Evolutionary conservation across 768 basidiomycete species (phyloP).

Genomic region (Omphalotus guepiniiformis): DNA sequence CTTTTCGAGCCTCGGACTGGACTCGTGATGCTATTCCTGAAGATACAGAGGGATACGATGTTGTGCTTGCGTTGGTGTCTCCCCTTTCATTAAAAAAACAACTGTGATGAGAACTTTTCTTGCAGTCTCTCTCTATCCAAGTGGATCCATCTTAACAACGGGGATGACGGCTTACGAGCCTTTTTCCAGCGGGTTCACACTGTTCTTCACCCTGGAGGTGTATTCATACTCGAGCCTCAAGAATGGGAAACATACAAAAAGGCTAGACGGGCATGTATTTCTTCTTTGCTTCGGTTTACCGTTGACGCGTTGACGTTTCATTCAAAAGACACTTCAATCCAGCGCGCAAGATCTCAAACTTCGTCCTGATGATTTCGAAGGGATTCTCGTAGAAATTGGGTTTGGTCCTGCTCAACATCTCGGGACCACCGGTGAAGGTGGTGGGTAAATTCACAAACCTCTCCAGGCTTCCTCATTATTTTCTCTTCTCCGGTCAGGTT

Average conservation of each 20-base stretch:
- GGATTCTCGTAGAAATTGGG: slow-evolving; percentile 32
- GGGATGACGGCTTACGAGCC: slow-evolving; percentile 62
- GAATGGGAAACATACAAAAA: slow-evolving; percentile 82
- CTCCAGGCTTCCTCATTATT: slow-evolving; percentile 6
- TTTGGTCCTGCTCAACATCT: slow-evolving; percentile 29
- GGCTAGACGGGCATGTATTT: slow-evolving; percentile 51
- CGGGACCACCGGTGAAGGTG: slow-evolving; percentile 61
- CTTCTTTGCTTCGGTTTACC: neutral
- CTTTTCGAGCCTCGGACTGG: slow-evolving; percentile 76
- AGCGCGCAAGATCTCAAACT: slow-evolving; percentile 52
- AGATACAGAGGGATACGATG: slow-evolving; percentile 64
- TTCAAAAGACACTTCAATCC: slow-evolving; percentile 48
- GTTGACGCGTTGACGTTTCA: neutral
- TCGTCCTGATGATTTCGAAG: slow-evolving; percentile 61
- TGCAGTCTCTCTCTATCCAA: slow-evolving; percentile 81
- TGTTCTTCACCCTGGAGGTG: slow-evolving; percentile 58
- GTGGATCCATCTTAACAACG: slow-evolving; percentile 86
- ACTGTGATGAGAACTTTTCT: neutral
- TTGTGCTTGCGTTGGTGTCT: slow-evolving; percentile 71
- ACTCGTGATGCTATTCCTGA: slow-evolving; percentile 47
- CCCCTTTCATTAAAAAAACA: neutral
- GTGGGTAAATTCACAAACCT: slow-evolving; percentile 35
- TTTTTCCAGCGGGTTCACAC: slow-evolving; percentile 65
- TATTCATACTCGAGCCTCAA: slow-evolving; percentile 80
- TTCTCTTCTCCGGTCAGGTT: too few species aligned